phyloP scores from a whole-genome alignment of 805 yeast genomes.

The Saccharomycopsis sp. region DNA sequence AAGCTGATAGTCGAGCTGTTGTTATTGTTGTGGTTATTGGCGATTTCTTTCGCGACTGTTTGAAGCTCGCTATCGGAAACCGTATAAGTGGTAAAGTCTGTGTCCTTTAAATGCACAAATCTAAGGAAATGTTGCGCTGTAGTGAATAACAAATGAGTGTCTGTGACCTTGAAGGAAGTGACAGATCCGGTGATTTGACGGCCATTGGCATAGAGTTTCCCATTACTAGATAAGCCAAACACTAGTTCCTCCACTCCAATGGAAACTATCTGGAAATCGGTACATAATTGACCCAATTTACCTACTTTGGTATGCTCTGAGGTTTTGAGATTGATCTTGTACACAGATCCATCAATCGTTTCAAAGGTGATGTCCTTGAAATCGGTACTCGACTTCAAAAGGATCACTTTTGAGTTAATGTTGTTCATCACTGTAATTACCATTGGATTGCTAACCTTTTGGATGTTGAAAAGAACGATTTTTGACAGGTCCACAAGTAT shows the following conservation, averaged over 20 bases:
- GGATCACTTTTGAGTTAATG: constrained; percentile 43
- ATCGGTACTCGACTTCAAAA: constrained; percentile 49
- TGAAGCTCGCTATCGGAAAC: constrained; percentile 23
- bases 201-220: constrained; percentile 63
- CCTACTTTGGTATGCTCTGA: constrained; percentile 31
- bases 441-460: constrained; percentile 34
- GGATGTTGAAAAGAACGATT: constrained; percentile 43
- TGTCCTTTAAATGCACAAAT: constrained; percentile 59
- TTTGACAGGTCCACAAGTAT: constrained; percentile 53
- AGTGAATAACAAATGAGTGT: constrained; percentile 68
- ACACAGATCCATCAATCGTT: constrained; percentile 56
- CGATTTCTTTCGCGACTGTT: constrained; percentile 28
- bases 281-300: constrained; percentile 65
- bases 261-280: constrained; percentile 44
- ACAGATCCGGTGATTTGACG: constrained; percentile 61
- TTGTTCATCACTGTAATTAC: constrained; percentile 38
- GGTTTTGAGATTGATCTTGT: constrained; percentile 29
- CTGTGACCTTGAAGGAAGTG: constrained; percentile 73
- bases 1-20: constrained; percentile 22
- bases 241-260: constrained; percentile 32
- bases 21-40: constrained; percentile 24
- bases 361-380: constrained; percentile 49
- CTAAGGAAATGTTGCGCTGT: constrained; percentile 82
- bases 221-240: constrained; percentile 71
- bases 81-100: constrained; percentile 33